A percentile compares a stretch with the other conserved stretches of the same genome.
phyloP scores from a whole-genome alignment of 176 grass and related monocot species.

The Musa schizocarpa region DNA sequence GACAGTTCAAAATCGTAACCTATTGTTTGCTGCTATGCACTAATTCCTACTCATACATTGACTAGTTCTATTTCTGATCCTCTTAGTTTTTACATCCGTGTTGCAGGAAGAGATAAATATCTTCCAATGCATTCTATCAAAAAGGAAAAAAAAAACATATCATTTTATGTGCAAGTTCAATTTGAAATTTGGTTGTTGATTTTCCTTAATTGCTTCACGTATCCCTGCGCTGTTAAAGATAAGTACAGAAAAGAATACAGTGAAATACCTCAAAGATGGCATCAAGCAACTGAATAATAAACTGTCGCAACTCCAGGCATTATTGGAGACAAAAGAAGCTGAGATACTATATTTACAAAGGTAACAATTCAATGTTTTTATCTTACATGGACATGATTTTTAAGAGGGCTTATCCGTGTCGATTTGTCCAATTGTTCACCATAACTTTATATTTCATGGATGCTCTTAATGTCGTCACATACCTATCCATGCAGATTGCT shows the following conservation, averaged over 20 bases:
- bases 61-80: no score
- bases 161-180: neutral
- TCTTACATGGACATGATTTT: neutral
- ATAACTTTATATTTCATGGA: neutral
- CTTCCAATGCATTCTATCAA: no score
- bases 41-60: neutral
- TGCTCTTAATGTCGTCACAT: neutral
- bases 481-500: neutral
- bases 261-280: conserved; percentile 75
- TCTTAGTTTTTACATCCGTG: neutral
- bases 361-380: conserved; percentile 27
- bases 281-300: conserved; percentile 91
- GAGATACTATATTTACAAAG: conserved; percentile 66
- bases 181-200: neutral
- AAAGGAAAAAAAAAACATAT: neutral
- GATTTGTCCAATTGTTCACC: neutral
- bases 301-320: conserved; percentile 78
- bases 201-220: conserved; percentile 67
- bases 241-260: conserved; percentile 79
- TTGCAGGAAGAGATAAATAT: neutral
- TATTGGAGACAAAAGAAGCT: conserved; percentile 71
- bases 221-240: conserved; percentile 80
- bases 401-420: neutral
- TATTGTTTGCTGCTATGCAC: conserved; percentile 2
- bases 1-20: neutral